Percentiles rank a stretch among this genome's conserved stretches.
phyloP scores from a whole-genome alignment of 1,139 yeast genomes.

The Kazachstania sp. region DNA sequence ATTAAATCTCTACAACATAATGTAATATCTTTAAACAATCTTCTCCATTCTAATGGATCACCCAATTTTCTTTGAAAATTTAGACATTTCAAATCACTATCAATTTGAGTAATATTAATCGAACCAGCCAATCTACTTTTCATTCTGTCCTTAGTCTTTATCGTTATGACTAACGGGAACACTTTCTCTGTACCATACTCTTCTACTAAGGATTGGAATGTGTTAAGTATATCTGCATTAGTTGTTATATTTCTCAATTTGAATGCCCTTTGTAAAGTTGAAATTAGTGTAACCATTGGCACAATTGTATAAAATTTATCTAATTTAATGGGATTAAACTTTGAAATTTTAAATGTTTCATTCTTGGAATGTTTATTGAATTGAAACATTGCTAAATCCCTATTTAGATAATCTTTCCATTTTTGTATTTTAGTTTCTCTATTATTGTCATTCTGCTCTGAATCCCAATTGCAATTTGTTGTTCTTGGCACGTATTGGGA shows the following conservation, averaged over 20 bases:
- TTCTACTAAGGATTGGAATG: slow-evolving; percentile 14
- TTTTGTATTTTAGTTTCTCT: slow-evolving; percentile 14
- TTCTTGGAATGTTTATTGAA: slow-evolving; percentile 11
- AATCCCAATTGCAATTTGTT: not conserved
- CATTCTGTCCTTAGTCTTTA: slow-evolving; percentile 41
- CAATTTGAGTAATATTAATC: slow-evolving; percentile 36
- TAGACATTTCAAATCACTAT: slow-evolving; percentile 35
- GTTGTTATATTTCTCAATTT: slow-evolving; percentile 19
- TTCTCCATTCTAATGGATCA: slow-evolving; percentile 64
- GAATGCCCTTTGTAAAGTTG: slow-evolving; percentile 23
- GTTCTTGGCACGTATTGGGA: slow-evolving; percentile 10
- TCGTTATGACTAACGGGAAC: slow-evolving; percentile 34
- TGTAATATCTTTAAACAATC: slow-evolving; percentile 47
- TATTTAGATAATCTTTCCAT: slow-evolving; percentile 20
- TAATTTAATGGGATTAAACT: slow-evolving; percentile 24
- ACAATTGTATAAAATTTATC: slow-evolving; percentile 26
- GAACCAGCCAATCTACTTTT: slow-evolving; percentile 41
- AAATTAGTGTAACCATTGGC: slow-evolving; percentile 20
- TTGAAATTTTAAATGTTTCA: slow-evolving; percentile 9
- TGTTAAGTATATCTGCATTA: slow-evolving; percentile 16
- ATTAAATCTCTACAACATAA: slow-evolving; percentile 42
- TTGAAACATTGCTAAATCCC: slow-evolving; percentile 27
- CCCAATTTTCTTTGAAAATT: slow-evolving; percentile 48
- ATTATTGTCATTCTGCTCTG: not conserved
- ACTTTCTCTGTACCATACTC: slow-evolving; percentile 14